phyloP scores from a whole-genome alignment of 2,329 filamentous ascomycete species.

The Aspergillus ochraceus region DNA sequence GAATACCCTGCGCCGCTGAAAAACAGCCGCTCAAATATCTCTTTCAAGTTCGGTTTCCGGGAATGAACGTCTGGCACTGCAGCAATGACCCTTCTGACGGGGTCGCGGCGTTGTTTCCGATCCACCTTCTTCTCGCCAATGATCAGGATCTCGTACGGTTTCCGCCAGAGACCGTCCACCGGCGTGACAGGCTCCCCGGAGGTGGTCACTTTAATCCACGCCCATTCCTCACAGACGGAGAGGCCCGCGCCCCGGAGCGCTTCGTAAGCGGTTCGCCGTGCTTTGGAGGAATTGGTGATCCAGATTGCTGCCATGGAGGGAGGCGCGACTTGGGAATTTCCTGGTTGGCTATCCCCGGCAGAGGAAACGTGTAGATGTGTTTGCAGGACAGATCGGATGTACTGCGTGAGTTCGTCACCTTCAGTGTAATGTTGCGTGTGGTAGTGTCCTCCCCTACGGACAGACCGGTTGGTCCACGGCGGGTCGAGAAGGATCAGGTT shows the following conservation, averaged over 20 bases:
- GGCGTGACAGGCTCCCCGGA: conserved; percentile 54
- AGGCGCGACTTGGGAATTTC: no score
- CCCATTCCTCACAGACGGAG: conserved; percentile 59
- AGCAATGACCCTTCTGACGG: conserved; percentile 52
- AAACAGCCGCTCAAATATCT: conserved; percentile 53
- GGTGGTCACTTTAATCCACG: conserved; percentile 62
- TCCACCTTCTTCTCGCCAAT: conserved; percentile 33
- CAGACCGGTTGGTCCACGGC: conserved; percentile 64
- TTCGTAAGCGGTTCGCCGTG: conserved; percentile 49
- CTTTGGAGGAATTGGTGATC: conserved; percentile 60
- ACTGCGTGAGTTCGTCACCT: conserved; percentile 28
- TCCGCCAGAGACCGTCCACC: conserved; percentile 56
- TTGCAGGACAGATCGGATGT: conserved; percentile 48
- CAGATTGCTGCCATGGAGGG: conserved; percentile 55
- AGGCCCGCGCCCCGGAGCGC: conserved; percentile 49
- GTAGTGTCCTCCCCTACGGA: conserved; percentile 54
- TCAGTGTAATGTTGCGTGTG: conserved; percentile 32
- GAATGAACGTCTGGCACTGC: conserved; percentile 65
- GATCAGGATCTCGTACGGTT: conserved; percentile 62
- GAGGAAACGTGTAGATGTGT: conserved; percentile 36
- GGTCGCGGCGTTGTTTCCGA: conserved; percentile 18
- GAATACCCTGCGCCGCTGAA: conserved; percentile 19
- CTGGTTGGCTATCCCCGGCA: neutral
- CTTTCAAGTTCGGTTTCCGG: conserved; percentile 62
- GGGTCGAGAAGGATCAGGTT: conserved; percentile 63